Percentiles rank a stretch among this genome's conserved stretches.
Conservation (phyloP, 1,284 basidiomycete genomes). For the Microbotryum scabiosae region DNA sequence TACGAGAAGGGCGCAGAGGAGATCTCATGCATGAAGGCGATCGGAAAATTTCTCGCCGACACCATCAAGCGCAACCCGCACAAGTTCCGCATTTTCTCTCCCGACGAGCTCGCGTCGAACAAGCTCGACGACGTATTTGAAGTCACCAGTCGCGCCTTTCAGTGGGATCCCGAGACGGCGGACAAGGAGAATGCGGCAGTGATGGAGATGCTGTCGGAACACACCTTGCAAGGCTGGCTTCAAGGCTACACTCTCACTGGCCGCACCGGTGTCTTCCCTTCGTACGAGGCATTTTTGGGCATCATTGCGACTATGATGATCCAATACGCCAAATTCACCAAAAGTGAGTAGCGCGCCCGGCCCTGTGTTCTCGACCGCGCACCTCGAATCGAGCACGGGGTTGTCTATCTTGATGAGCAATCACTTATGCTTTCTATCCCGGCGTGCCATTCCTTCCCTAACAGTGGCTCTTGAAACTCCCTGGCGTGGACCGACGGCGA, state of each 20-base stretch:
- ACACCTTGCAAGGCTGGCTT: slow-evolving; percentile 26
- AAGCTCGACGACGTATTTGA: slow-evolving; percentile 72
- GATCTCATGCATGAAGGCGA: slow-evolving; percentile 64
- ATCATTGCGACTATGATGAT: slow-evolving; percentile 44
- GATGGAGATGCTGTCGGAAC: slow-evolving; percentile 45
- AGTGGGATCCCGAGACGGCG: slow-evolving; percentile 60
- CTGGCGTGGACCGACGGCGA: slow-evolving; percentile 64
- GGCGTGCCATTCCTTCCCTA: neutral
- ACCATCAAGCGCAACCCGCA: slow-evolving; percentile 55
- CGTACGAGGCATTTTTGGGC: slow-evolving; percentile 77
- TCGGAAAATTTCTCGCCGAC: slow-evolving; percentile 51
- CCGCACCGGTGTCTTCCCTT: slow-evolving; percentile 73
- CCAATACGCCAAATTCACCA: slow-evolving; percentile 76
- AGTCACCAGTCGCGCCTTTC: slow-evolving; percentile 53
- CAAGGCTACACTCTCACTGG: slow-evolving; percentile 44
- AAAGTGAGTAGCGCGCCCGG: slow-evolving; percentile 46
- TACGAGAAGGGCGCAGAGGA: slow-evolving; percentile 52
- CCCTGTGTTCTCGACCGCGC: neutral
- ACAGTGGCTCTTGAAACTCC: slow-evolving; percentile 52
- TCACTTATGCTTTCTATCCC: slow-evolving; percentile 1
- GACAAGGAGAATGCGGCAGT: slow-evolving; percentile 62
- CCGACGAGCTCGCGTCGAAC: slow-evolving; percentile 81
- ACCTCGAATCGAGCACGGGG: neutral
- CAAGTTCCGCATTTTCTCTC: slow-evolving; percentile 80
- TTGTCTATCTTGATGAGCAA: too few species aligned